Conservation (phyloP, 2,329 filamentous ascomycete genomes). For the Metarhizium album region DNA sequence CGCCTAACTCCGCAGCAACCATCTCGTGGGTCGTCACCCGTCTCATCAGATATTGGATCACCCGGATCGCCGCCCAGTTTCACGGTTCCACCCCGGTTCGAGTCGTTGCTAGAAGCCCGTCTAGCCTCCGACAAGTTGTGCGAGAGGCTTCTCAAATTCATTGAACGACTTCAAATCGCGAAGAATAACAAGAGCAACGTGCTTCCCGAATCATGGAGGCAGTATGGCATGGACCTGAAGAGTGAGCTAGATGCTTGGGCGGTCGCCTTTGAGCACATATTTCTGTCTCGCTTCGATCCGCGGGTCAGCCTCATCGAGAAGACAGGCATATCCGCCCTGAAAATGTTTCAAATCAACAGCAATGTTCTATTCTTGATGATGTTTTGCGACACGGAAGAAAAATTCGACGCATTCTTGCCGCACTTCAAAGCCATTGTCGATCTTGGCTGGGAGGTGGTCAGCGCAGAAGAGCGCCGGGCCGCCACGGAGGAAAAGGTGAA, state of each 20-base stretch:
- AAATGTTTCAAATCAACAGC: constrained; percentile 51
- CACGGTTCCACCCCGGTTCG: constrained; percentile 27
- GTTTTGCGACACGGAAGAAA: constrained; percentile 46
- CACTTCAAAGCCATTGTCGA: constrained; percentile 46
- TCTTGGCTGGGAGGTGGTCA: constrained; percentile 47
- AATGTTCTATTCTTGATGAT: constrained; percentile 48
- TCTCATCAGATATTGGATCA: constrained; percentile 6
- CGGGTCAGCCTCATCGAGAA: constrained; percentile 44
- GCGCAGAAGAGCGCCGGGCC: constrained; percentile 44
- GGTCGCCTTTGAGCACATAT: constrained; percentile 43
- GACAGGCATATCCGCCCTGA: constrained; percentile 48
- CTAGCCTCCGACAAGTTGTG: constrained; percentile 44
- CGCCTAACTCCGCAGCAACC: constrained; percentile 26
- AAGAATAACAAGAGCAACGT: constrained; percentile 42
- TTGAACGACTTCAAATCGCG: constrained; percentile 39
- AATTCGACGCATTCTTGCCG: constrained; percentile 43
- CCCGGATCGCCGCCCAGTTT: constrained; percentile 11
- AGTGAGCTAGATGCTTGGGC: constrained; percentile 44
- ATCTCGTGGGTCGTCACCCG: constrained; percentile 26
- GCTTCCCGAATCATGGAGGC: constrained; percentile 35
- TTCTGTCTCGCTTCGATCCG: constrained; percentile 36
- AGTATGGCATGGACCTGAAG: constrained; percentile 37
- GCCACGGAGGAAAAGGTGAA: constrained; percentile 34
- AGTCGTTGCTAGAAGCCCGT: constrained; percentile 42
- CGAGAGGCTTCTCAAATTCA: constrained; percentile 47